Evolutionary conservation across 768 basidiomycete species (phyloP).

Genomic region (Phallus indusiatus): DNA sequence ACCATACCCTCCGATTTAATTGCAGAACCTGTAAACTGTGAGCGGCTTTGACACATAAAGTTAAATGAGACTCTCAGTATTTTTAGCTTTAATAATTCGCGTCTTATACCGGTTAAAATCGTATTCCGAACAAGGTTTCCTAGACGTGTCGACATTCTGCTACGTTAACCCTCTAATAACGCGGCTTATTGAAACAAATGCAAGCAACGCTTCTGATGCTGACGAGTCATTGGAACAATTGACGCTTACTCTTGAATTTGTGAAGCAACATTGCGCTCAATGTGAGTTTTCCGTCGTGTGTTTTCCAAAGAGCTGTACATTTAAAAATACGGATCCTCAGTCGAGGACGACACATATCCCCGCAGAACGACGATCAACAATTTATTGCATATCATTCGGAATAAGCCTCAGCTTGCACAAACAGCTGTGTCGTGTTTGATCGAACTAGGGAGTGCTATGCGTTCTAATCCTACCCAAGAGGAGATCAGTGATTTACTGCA

Average conservation of each 20-base stretch:
- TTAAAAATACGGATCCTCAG: slow-evolving; percentile 29
- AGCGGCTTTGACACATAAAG: slow-evolving; percentile 14
- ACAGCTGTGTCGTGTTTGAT: slow-evolving; percentile 74
- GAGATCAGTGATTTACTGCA: slow-evolving; percentile 61
- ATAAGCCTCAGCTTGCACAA: slow-evolving; percentile 74
- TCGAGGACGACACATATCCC: slow-evolving; percentile 63
- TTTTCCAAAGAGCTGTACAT: neutral
- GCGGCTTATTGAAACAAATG: slow-evolving; percentile 59
- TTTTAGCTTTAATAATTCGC: slow-evolving; percentile 67
- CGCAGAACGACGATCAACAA: slow-evolving; percentile 57
- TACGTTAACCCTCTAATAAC: slow-evolving; percentile 70
- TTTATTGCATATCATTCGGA: slow-evolving; percentile 62
- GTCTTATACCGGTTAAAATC: slow-evolving; percentile 78
- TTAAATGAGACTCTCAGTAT: neutral
- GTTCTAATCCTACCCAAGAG: slow-evolving; percentile 44
- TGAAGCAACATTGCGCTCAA: slow-evolving; percentile 50
- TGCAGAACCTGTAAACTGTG: slow-evolving; percentile 60
- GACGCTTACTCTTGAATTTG: slow-evolving; percentile 56
- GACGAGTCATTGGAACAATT: slow-evolving; percentile 80
- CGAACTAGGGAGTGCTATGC: slow-evolving; percentile 73
- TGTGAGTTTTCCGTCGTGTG: slow-evolving; percentile 36
- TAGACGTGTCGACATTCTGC: slow-evolving; percentile 81
- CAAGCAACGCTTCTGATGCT: slow-evolving; percentile 51
- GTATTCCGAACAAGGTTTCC: slow-evolving; percentile 69
- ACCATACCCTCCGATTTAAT: slow-evolving; percentile 64